A percentile compares a stretch with the other conserved stretches of the same genome.
Evolutionary conservation across 2,329 filamentous ascomycete genomes (phyloP).

Genomic region (Cladophialophora bantiana): DNA sequence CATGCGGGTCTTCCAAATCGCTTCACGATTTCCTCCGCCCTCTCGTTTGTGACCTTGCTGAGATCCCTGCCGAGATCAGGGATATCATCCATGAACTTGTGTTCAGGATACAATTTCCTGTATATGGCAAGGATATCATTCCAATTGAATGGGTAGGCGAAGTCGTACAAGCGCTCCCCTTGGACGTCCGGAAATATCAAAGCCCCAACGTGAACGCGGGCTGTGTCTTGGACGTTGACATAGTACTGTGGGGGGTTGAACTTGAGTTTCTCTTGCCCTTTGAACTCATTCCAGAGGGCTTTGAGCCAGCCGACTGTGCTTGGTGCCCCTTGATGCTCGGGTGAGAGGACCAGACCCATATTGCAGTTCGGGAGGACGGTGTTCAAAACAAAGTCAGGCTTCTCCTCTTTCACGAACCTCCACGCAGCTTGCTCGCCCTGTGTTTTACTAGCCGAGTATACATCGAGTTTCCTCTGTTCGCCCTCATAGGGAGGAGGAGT

Average conservation of each 20-base stretch:
- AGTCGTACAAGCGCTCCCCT: constrained; percentile 63
- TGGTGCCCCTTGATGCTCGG: constrained; percentile 29
- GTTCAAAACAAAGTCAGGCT: constrained; percentile 42
- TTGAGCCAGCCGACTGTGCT: constrained; percentile 34
- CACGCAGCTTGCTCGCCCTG: constrained; percentile 50
- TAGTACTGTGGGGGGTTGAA: constrained; percentile 43
- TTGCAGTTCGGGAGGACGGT: constrained; percentile 36
- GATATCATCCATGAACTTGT: constrained; percentile 40
- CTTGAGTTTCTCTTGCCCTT: constrained; percentile 45
- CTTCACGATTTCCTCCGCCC: constrained; percentile 33
- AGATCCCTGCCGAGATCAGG: constrained; percentile 31
- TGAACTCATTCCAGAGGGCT: constrained; percentile 49
- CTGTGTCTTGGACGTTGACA: constrained; percentile 57
- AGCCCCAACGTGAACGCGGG: constrained; percentile 61
- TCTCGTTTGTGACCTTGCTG: constrained; percentile 28
- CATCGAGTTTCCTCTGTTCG: constrained; percentile 41
- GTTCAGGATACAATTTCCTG: constrained; percentile 48
- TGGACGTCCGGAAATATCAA: constrained; percentile 55
- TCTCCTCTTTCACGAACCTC: constrained; percentile 47
- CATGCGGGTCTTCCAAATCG: constrained; percentile 31
- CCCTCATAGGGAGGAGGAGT: constrained; percentile 47
- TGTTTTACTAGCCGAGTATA: constrained; percentile 53
- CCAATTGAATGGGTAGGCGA: constrained; percentile 57
- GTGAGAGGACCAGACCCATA: constrained; percentile 30
- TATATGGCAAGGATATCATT: constrained; percentile 51